Evolutionary conservation across 139 green algal species (phyloP).

Genomic region (Astrephomene gubernaculifera): DNA sequence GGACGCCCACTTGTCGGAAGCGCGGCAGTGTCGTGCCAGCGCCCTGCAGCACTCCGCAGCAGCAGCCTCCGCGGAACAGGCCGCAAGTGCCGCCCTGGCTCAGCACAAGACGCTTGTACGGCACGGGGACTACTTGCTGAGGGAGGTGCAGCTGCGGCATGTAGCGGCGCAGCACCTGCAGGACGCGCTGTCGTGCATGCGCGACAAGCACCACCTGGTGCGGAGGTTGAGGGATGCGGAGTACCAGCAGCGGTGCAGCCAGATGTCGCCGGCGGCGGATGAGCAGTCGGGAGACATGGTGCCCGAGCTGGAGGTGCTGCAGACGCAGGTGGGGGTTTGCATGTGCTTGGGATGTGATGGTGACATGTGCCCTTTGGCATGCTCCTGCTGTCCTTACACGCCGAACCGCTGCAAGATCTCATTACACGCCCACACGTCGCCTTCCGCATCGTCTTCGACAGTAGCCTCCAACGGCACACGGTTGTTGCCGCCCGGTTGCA

Average conservation of each 20-base stretch:
- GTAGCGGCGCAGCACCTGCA: slow-evolving; percentile 16
- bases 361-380: too few relatives aligned
- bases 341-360: neutral
- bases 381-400: too few relatives aligned
- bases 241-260: neutral
- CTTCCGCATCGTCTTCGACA: too few relatives aligned
- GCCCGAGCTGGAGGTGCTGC: slow-evolving; percentile 6
- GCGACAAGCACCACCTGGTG: slow-evolving; percentile 37
- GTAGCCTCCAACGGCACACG: too few relatives aligned
- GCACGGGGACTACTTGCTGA: neutral
- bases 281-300: neutral
- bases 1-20: neutral
- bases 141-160: slow-evolving; percentile 16
- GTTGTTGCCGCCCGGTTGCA: too few relatives aligned
- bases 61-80: slow-evolving; percentile 7
- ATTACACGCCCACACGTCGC: too few relatives aligned
- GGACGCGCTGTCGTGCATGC: slow-evolving; percentile 34
- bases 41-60: slow-evolving; percentile 1
- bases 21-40: neutral
- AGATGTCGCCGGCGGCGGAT: neutral
- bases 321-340: slow-evolving; percentile 24
- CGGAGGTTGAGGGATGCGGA: slow-evolving; percentile 14
- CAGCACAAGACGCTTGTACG: neutral
- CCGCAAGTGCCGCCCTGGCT: neutral
- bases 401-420: too few relatives aligned